Percentiles rank a stretch among this genome's conserved stretches.
Conservation (phyloP, 2,329 filamentous ascomycete genomes). For the Blumeria hordei region DNA sequence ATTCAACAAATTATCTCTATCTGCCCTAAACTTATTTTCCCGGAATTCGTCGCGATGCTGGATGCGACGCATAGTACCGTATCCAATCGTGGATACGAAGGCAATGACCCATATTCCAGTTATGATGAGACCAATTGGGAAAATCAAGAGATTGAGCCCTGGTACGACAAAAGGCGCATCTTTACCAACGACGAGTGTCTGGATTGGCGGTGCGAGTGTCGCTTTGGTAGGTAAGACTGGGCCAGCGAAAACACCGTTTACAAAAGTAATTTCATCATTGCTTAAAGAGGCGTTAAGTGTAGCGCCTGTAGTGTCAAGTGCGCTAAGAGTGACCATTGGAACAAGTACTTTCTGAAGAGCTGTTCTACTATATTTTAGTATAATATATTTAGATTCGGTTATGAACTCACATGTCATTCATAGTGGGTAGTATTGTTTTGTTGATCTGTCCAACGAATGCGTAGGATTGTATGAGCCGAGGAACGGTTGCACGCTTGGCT, state of each 20-base stretch:
- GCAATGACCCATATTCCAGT: conserved; percentile 35
- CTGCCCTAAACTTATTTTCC: conserved; percentile 22
- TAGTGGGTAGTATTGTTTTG: conserved; percentile 24
- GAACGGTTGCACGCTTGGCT: conserved; percentile 6
- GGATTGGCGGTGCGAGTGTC: conserved; percentile 12
- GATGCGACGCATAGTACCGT: conserved; percentile 42
- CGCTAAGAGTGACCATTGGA: conserved; percentile 42
- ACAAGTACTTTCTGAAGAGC: conserved; percentile 36
- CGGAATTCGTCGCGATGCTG: conserved; percentile 40
- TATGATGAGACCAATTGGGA: conserved; percentile 45
- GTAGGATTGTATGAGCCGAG: conserved; percentile 33
- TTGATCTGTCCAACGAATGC: conserved; percentile 48
- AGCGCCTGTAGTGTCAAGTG: conserved; percentile 24
- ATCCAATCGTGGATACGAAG: conserved; percentile 31
- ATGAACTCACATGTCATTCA: conserved; percentile 5
- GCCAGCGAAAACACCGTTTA: conserved; percentile 43
- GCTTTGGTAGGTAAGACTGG: conserved; percentile 9
- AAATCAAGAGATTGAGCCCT: conserved; percentile 41
- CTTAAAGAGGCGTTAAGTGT: conserved; percentile 38
- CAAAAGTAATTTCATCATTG: conserved; percentile 44
- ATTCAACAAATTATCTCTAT: conserved; percentile 13
- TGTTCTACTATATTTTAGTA: conserved; percentile 19
- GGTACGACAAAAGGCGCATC: conserved; percentile 38
- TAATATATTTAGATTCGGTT: not conserved
- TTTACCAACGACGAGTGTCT: conserved; percentile 15